Evolutionary conservation across 2,329 filamentous ascomycete species (phyloP), one percentile per base, ranked within the genome.

Genomic region (Neocucurbitaria cava): DNA sequence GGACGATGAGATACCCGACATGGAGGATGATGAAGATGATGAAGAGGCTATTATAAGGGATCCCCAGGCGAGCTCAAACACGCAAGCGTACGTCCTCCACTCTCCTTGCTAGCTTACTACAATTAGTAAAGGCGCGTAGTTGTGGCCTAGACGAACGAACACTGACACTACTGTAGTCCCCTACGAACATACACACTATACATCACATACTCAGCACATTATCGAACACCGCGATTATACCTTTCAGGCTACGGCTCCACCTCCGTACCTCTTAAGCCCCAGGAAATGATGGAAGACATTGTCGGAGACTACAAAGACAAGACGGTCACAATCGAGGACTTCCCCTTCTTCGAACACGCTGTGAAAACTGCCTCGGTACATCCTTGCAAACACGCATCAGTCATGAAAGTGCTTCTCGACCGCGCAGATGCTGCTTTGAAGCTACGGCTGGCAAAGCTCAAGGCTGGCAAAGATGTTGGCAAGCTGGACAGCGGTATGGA

Each of bases 231-330:
- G 0, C 91, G 95, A 30, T 86, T 98, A 69, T 99, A 97, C 77
- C 87, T 99, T 43, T 96, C 92, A 0, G 95, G 95, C 68, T 98
- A 98, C 77, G 81, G 87, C 11, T 85, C 90, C 23, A 85, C 87
- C 53, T 91, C 91, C 24, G 89, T 92, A 62, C 92, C 93, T 1
- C 87, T 96, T 0, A 86, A 89, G 3, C 92, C 92, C 2, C 85
- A 89, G 46, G 82, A 89, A 47, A 96, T 96, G 92, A 96, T 96
- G 90, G 91, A 96, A 76, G 92, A 96, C 74, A 96, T 96, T 52
- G 90, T 96, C 31, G 92, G 93, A 58, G 92, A 96, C 80, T 96
- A 96, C 82, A 96, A 96, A 74, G 92, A 96, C 81, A 99, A 99
- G 83, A 99, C 95, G 0, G 95, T 99, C 56, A 99, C 95, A 1